Base-by-base conservation (phyloP, 805 yeast species). In the Clavispora fructus region DNA sequence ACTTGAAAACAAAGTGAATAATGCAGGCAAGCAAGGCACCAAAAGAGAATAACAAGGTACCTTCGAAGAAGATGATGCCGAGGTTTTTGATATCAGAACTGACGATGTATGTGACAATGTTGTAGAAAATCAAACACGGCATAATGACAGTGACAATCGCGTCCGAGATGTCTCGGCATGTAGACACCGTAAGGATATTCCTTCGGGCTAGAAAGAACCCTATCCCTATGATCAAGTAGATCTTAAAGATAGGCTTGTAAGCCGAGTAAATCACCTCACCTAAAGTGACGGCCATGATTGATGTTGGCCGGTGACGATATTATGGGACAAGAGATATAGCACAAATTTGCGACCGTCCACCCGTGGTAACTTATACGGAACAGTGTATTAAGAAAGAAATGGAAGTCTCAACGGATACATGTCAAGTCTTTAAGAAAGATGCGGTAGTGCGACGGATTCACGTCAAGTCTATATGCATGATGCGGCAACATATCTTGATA, bases 191-290 rank as follows among this genome's bases (percentile, higher is more conserved):
- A 3, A 87, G 67, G 25, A 85, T 75, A 55, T 85, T 82, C 52
- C 66, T 73, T 49, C 72, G 78, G 3, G 92, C 87, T 7, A 89
- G 65, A 35, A 71, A 60, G 52, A 71, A 85, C 10, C 96, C 96
- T 12, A 81, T 64, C 5, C 74, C 80, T 6, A 86, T 77, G 59
- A 86, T 83, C 53, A 85, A 66, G 57, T 87, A 85, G 53, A 88
- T 85, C 64, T 89, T 89, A 65, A 87, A 74, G 47, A 88, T 83
- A n/a, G 96, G 96, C 68, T 87, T 88, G 46, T 85, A 83, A 0
- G 95, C 80, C 23, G 87, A 76, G 66, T 85, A 88, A 6, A 89
- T 83, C 32, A 87, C 80, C 35, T 74, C 73, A 14, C 94, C 92
- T 26, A 75, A 47, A n/a, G 55, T 25, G 5, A 48, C 56, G 10